These are phyloP conservation scores for Paraphoma sp. DNA, from an alignment of 2,329 filamentous ascomycete species.

Conservation along the genomic window DNA sequence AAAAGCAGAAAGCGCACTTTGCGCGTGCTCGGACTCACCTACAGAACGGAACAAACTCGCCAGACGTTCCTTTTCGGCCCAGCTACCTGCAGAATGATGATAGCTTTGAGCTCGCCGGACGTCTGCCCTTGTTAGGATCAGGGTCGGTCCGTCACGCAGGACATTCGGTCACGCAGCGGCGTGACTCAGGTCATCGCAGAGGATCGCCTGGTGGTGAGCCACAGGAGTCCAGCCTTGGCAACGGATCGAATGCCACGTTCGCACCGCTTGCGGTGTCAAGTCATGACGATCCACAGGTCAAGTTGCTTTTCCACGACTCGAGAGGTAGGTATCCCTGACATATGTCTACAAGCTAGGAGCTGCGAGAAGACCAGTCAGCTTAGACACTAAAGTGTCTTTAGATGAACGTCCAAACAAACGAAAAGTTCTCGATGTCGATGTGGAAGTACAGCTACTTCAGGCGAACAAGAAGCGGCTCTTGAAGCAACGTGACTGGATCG, in stretches of 20 bases:
- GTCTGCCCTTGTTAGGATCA: slow-evolving; percentile 10
- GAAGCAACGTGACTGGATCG: slow-evolving; percentile 43
- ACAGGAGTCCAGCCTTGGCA: background rate
- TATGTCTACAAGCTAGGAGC: background rate
- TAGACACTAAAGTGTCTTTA: slow-evolving; percentile 6
- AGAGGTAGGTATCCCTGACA: background rate
- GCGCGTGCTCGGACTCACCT: slow-evolving; percentile 47
- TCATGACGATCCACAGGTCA: background rate
- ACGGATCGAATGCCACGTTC: background rate
- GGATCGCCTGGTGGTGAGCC: background rate
- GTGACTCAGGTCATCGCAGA: background rate
- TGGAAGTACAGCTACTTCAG: slow-evolving; percentile 31
- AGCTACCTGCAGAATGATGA: slow-evolving; percentile 26
- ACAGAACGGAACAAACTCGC: slow-evolving; percentile 24
- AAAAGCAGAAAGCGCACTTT: slow-evolving; percentile 56
- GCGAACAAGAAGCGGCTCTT: slow-evolving; percentile 39
- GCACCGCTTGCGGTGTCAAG: background rate
- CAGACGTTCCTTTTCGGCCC: slow-evolving; percentile 28
- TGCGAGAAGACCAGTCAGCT: background rate
- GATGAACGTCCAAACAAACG: slow-evolving; percentile 3
- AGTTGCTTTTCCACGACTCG: background rate
- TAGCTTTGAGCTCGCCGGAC: slow-evolving; percentile 4
- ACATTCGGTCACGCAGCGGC: slow-evolving; percentile 5
- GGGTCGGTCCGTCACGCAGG: slow-evolving; percentile 16
- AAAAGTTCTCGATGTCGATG: slow-evolving; percentile 12